phyloP scores from a whole-genome alignment of 352 stramenopile species.

The Elongisporangium undulatum region DNA sequence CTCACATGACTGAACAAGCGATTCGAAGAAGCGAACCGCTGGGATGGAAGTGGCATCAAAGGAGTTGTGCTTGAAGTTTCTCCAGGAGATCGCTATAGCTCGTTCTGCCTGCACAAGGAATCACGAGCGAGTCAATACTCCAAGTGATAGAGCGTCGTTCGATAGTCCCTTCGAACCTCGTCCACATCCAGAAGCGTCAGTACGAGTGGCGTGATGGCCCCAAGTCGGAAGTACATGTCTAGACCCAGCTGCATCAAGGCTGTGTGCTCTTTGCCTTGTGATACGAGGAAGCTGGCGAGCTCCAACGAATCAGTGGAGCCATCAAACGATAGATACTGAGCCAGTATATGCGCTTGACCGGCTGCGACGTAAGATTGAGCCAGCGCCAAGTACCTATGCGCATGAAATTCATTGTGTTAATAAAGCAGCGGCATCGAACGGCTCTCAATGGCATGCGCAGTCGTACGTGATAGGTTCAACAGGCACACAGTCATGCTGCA shows the following conservation, averaged over 20 bases:
- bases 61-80: constrained; percentile 28
- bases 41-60: constrained; percentile 36
- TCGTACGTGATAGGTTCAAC: constrained; percentile 65
- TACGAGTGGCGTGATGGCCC: constrained; percentile 37
- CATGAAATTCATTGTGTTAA: not conserved
- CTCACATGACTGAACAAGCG: constrained; percentile 26
- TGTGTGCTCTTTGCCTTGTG: constrained; percentile 13
- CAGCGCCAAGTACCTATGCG: constrained; percentile 43
- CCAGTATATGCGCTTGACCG: constrained; percentile 42
- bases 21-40: constrained; percentile 41
- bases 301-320: constrained; percentile 50
- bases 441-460: not conserved
- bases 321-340: constrained; percentile 62
- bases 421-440: not conserved
- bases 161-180: constrained; percentile 22
- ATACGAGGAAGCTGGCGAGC: constrained; percentile 50
- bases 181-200: constrained; percentile 39
- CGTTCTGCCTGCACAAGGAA: constrained; percentile 21
- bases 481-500: constrained; percentile 39
- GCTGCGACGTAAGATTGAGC: constrained; percentile 45
- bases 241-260: constrained; percentile 50
- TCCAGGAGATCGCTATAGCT: constrained; percentile 44
- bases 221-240: constrained; percentile 66
- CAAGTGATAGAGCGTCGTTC: no score
- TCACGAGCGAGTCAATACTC: not conserved